Evolutionary conservation across 2,329 filamentous ascomycete genomes (phyloP).

Genomic region (Ciborinia camelliae): DNA sequence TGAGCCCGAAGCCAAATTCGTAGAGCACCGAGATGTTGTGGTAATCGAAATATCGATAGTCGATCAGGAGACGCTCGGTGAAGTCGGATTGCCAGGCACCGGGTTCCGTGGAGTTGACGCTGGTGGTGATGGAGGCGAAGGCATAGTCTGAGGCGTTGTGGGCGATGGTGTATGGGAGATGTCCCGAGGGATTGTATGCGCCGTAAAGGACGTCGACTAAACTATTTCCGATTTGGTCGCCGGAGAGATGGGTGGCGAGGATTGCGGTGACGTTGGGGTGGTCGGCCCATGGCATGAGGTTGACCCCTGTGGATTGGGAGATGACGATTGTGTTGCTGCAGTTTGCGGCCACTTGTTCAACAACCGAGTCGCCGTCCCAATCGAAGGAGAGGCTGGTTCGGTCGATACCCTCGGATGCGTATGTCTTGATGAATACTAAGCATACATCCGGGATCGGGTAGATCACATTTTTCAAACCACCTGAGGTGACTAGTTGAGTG

Average conservation of each 20-base stretch:
- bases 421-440: conserved; percentile 62
- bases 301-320: conserved; percentile 62
- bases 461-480: conserved; percentile 37
- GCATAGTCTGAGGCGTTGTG: conserved; percentile 51
- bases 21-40: conserved; percentile 39
- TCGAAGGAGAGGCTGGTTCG: conserved; percentile 40
- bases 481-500: conserved; percentile 39
- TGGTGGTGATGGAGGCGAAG: conserved; percentile 41
- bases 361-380: conserved; percentile 25
- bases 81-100: conserved; percentile 40
- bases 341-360: conserved; percentile 46
- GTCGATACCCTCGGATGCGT: conserved; percentile 68
- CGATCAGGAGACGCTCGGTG: conserved; percentile 50
- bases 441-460: conserved; percentile 58
- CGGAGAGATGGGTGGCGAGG: conserved; percentile 55
- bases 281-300: conserved; percentile 57
- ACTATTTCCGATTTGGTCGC: conserved; percentile 58
- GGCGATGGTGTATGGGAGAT: conserved; percentile 66
- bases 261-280: conserved; percentile 60
- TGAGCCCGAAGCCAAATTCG: conserved; percentile 53
- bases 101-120: conserved; percentile 39
- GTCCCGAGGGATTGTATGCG: conserved; percentile 49
- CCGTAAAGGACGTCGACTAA: conserved; percentile 61
- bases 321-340: conserved; percentile 61
- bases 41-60: conserved; percentile 51